Conservation (phyloP, 805 yeast species). For the Metahyphopichia silvanorum region DNA sequence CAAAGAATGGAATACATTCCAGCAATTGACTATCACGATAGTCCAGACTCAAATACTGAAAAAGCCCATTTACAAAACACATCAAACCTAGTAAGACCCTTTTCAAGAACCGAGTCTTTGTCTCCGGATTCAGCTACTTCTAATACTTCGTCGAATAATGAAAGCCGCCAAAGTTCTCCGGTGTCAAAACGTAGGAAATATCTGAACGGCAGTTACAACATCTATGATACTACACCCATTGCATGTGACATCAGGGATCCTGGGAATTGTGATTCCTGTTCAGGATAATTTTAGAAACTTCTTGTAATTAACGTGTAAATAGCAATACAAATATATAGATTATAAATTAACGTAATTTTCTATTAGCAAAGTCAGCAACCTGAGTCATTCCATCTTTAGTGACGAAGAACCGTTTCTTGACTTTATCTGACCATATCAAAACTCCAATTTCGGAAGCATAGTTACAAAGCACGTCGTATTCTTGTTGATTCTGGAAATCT, state of each 20-base stretch:
- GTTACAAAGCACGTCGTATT: constrained; percentile 64
- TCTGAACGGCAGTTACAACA: constrained; percentile 14
- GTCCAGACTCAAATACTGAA: background rate
- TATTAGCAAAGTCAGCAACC: constrained; percentile 85
- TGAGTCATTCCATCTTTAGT: constrained; percentile 83
- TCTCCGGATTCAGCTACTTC: background rate
- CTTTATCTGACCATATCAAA: constrained; percentile 77
- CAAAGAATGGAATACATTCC: constrained; percentile 19
- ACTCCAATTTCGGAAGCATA: constrained; percentile 94
- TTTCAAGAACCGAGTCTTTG: background rate
- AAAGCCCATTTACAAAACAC: background rate
- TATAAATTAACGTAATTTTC: constrained; percentile 31
- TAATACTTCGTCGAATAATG: background rate
- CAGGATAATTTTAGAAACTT: constrained; percentile 20
- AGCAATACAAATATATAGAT: constrained; percentile 4
- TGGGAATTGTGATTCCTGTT: constrained; percentile 39
- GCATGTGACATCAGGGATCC: constrained; percentile 28
- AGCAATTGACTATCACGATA: background rate
- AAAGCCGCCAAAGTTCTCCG: background rate
- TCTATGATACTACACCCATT: constrained; percentile 32
- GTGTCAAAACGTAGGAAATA: background rate
- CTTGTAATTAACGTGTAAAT: constrained; percentile 5
- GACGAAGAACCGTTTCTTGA: constrained; percentile 74
- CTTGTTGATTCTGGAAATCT: constrained; percentile 75
- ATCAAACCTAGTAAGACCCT: background rate